These are phyloP conservation scores for Leptographium galeiforme DNA, from an alignment of 2,329 filamentous ascomycete genomes.

Conservation along the genomic window DNA sequence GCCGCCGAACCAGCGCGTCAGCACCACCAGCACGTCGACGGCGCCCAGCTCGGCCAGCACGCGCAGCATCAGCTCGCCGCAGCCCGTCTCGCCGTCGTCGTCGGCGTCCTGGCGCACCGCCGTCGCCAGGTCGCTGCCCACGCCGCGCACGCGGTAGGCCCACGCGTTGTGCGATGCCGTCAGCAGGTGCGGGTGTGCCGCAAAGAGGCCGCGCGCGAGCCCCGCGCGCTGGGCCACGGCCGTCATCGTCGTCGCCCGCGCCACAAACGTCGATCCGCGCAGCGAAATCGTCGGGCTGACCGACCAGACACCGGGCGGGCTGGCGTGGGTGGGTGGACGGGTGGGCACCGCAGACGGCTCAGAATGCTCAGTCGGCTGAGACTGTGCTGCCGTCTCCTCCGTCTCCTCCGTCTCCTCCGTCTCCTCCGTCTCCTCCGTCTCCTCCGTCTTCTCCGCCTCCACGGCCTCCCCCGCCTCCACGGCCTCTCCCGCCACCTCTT, in stretches of 20 bases:
- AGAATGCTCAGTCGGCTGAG: too few species aligned
- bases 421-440: too few species aligned
- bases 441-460: slow-evolving; percentile 1
- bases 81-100: slow-evolving; percentile 49
- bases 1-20: slow-evolving; percentile 50
- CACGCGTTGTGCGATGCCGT: slow-evolving; percentile 46
- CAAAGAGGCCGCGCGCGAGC: slow-evolving; percentile 34
- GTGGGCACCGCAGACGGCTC: too few species aligned
- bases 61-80: slow-evolving; percentile 41
- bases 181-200: slow-evolving; percentile 33
- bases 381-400: not conserved
- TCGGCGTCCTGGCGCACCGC: slow-evolving; percentile 33
- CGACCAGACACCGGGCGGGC: slow-evolving; percentile 26
- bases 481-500: slow-evolving; percentile 14
- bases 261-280: slow-evolving; percentile 44
- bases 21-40: slow-evolving; percentile 40
- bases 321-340: slow-evolving; percentile 4
- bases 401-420: too few species aligned
- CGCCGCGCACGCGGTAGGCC: slow-evolving; percentile 28
- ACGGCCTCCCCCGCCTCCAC: slow-evolving; percentile 2
- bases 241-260: slow-evolving; percentile 31
- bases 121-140: slow-evolving; percentile 10
- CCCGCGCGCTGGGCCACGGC: slow-evolving; percentile 25
- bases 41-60: slow-evolving; percentile 37
- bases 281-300: slow-evolving; percentile 36